A percentile compares a stretch with the other conserved stretches of the same genome.
Conservation (phyloP, 2,329 filamentous ascomycete genomes). For the Penicillium brevicompactum region DNA sequence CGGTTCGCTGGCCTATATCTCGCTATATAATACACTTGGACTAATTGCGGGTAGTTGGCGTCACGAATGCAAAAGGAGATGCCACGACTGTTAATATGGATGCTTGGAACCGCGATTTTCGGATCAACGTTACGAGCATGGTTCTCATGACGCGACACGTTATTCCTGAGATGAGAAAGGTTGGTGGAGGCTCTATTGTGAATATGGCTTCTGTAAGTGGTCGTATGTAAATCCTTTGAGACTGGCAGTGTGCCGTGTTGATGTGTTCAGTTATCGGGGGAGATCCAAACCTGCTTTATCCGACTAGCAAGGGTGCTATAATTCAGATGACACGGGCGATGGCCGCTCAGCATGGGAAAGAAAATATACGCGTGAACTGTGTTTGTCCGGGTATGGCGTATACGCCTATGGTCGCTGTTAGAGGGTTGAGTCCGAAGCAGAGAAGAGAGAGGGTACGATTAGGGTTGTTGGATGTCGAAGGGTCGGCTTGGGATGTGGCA, state of each 20-base stretch:
- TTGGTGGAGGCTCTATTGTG: constrained; percentile 37
- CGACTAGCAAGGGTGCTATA: constrained; percentile 41
- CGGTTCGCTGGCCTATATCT: background rate
- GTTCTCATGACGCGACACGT: constrained; percentile 35
- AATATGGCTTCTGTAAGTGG: constrained; percentile 42
- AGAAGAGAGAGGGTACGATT: too few species aligned
- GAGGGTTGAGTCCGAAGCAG: constrained; percentile 30
- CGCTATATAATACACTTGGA: background rate
- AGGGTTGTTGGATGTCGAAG: too few species aligned
- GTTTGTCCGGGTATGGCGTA: constrained; percentile 48
- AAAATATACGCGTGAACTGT: constrained; percentile 54
- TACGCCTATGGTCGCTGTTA: constrained; percentile 23
- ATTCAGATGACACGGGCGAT: constrained; percentile 57
- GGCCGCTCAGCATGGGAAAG: constrained; percentile 52
- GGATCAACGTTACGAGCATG: constrained; percentile 42
- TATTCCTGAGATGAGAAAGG: constrained; percentile 39
- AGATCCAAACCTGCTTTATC: constrained; percentile 33
- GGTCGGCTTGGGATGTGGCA: too few species aligned
- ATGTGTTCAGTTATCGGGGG: background rate
- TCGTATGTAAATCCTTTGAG: constrained; percentile 8
- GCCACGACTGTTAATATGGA: background rate
- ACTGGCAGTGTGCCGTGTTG: constrained; percentile 11
- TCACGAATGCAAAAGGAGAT: background rate
- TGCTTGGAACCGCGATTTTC: constrained; percentile 25
- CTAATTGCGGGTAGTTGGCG: background rate